Evolutionary conservation across 1,139 yeast genomes (phyloP), one percentile per base, ranked within the genome.

Genomic region (Pichia norvegensis): DNA sequence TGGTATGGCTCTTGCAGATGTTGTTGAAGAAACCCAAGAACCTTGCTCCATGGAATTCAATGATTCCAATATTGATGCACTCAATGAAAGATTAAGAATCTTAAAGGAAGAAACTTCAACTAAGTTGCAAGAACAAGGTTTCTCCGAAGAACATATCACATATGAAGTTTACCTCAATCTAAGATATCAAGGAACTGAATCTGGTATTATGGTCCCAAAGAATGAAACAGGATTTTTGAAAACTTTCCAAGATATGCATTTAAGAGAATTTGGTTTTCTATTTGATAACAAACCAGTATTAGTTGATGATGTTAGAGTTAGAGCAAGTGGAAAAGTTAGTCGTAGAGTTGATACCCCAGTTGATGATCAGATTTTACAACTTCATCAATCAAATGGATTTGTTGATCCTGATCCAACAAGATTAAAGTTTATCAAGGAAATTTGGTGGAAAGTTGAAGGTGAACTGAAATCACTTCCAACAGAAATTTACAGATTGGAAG

Each of bases 121-220:
- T 27, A 69, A 67, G 40, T 66, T 79, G 21, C 46, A 50, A 4
- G 55, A 57, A 3, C 83, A 76, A 59, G 85, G 84, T 0, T 73
- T 76, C 48, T 47, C 59, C 2, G 61, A 60, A 21, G 51, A 57
- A 1, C 49, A 50, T 40, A 53, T 62, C 29, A 45, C 31, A 3
- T 68, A 74, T 45, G 95, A 87, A 56, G 74, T 75, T 29, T 85
- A 75, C 55, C 67, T 87, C 53, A 88, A 88, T 60, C 69, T 90
- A 72, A 73, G 94, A 57, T 90, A 85, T 61, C 78, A 79, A 51
- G 97, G 97, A 7, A 83, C 95, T 17, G 97, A 88, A 59, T 83
- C 96, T 3, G 81, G 83, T 40, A 68, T 90, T 52, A 82, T 88
- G 81, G 78, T 85, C 33, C 58, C 67, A 44, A 73, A 61, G 50